Evolutionary conservation across 2,329 filamentous ascomycete species (phyloP), one percentile per base, ranked within the genome.

Genomic region (Tetracladium maxilliforme): DNA sequence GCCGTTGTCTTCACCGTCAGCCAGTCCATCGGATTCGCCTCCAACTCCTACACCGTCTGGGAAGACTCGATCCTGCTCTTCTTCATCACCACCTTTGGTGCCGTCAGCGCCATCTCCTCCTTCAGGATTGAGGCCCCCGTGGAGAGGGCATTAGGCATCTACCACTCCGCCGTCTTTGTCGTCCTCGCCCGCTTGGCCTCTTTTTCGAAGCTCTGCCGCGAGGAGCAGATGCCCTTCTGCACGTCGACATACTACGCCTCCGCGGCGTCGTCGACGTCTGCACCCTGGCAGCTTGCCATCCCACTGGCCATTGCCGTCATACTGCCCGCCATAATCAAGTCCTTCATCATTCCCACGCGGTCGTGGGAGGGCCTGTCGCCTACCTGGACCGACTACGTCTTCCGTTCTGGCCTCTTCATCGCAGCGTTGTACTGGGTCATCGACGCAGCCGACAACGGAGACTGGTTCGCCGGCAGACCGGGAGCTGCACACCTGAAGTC

Each of bases 41-140:
- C 90, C 4, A 98, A 98, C 52, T 98, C 90, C 0, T 98, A 86
- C 52, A 95, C 87, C 1, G 93, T 98, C 36, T 98, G 90, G 86
- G 90, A 98, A 54, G 90, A 98, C 43, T 80, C 83, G 10, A 94
- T 94, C 28, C 64, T 93, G 5, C 61, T 93, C 4, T 93, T 92
- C 55, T 87, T 95, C 54, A 68, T 94, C 30, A 71, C 73, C 3
- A 90, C 86, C 0, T 94, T 95, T 44, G 86, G 84, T 16, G 50
- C 84, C 6, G 61, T 76, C n/a, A 70, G 77, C 18, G 66, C 78
- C 9, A 51, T 82, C 9, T 73, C 77, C 3, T 86, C 86, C 1
- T 64, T 92, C 40, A 70, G 81, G 10, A 73, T 84, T 34, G 64
- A 71, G 25, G 61, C 65, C 18, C 54, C 64, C 14, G 55, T 64